Evolutionary conservation across 306 rosid species (phyloP), one percentile per base, ranked within the genome.

Genomic region (Prunus davidiana): DNA sequence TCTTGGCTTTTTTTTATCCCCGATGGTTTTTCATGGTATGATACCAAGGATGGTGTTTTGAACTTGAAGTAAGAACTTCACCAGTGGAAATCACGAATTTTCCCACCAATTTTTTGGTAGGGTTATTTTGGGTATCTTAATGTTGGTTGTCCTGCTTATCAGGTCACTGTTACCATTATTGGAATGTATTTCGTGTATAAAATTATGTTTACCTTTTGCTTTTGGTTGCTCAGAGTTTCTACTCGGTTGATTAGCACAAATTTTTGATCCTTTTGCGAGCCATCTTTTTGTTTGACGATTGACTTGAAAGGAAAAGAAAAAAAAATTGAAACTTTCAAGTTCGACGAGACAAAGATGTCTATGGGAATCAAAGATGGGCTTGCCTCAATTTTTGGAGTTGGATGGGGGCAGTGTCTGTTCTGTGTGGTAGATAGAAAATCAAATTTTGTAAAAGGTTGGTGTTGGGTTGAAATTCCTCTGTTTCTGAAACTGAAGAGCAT

Each of bases 91-190:
- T 50, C 41, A 20, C 25, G 69, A 72, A 70, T 58, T 72, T 78
- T 75, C 82, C 80, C 86, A 74, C 83, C 67, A 79, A 8, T 57
- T 82, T 67, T 67, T 54, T 66, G 52, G 19, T 5, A 65, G 47
- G 85, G 86, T 65, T 58, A 83, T 75, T 83, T 78, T 79, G 9
- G 86, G 82, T 27, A 60, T 62, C n/a, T 62, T 52, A 8, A 51
- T 5, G 75, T 50, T 18, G 47, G n/a, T 30, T 70, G 62, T 5
- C 8, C 74, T 18, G 49, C 45, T 27, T 27, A 14, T 46, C 55
- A 6, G 54, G 20, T 9, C 61, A 67, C 5, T 6, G 14, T 47
- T 67, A 46, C 38, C 38, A 32, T 32, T 32, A 5, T 32, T 32
- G 38, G 38, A 32, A 32, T 32, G 1, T 32, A 32, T 32, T 32